phyloP scores from a whole-genome alignment of 2,329 filamentous ascomycete species.

The Aureobasidium namibiae region DNA sequence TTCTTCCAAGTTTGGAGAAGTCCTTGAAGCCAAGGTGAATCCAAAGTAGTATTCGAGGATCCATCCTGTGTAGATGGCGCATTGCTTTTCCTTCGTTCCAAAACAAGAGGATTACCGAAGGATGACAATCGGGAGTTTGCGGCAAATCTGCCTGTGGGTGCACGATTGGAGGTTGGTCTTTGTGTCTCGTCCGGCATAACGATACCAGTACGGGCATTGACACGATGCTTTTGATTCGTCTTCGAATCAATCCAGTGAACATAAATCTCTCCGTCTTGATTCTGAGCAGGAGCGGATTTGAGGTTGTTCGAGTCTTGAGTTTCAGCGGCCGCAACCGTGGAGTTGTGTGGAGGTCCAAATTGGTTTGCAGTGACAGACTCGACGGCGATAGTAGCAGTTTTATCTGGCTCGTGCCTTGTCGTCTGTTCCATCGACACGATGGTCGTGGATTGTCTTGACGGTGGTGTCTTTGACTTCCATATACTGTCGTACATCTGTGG shows the following conservation, averaged over 20 bases:
- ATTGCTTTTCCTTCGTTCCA: slow-evolving; percentile 19
- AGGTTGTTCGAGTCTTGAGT: background rate
- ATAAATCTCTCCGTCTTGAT: background rate
- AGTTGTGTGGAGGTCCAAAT: background rate
- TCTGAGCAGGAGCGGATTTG: background rate
- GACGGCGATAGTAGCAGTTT: background rate
- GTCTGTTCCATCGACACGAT: background rate
- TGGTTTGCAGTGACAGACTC: background rate
- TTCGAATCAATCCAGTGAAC: slow-evolving; percentile 54
- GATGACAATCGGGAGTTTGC: slow-evolving; percentile 20
- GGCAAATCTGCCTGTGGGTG: slow-evolving; percentile 15
- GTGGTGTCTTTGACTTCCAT: slow-evolving; percentile 13
- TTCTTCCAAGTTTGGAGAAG: slow-evolving; percentile 64
- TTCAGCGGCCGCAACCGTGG: background rate
- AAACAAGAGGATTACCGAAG: slow-evolving; percentile 26
- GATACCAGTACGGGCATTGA: slow-evolving; percentile 51
- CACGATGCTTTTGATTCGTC: slow-evolving; percentile 42
- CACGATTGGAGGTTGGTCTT: background rate
- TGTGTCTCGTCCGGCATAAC: slow-evolving; percentile 18
- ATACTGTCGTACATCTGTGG: slow-evolving; percentile 25
- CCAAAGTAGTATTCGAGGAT: background rate
- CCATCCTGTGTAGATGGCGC: background rate
- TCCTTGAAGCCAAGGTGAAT: slow-evolving; percentile 47
- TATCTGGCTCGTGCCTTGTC: background rate
- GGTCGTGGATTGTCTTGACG: background rate